phyloP scores from a whole-genome alignment of 306 rosid species.

The Amphicarpaea edgeworthii region DNA sequence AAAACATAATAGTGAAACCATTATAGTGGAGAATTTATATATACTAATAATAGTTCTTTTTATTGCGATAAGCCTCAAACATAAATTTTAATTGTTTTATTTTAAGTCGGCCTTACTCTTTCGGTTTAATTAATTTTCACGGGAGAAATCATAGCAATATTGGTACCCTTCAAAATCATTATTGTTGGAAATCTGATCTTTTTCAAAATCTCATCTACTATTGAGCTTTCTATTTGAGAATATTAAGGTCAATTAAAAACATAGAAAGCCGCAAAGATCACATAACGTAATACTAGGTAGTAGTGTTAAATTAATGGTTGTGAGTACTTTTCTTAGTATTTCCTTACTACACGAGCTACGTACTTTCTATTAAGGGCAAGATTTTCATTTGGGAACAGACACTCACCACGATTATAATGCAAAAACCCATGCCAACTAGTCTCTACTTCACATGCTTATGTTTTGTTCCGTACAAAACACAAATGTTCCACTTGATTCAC shows the following conservation, averaged over 20 bases:
- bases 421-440: not conserved
- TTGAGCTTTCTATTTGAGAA: not conserved
- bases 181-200: not conserved
- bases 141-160: not conserved
- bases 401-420: not conserved
- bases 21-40: no score
- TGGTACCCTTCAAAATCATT: not conserved
- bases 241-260: not conserved
- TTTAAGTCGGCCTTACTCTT: no score
- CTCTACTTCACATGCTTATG: slow-evolving; percentile 15
- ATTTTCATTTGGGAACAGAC: not conserved
- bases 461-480: slow-evolving; percentile 3
- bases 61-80: no score
- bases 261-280: not conserved
- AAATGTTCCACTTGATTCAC: slow-evolving; percentile 10
- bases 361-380: slow-evolving; percentile 20
- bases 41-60: no score
- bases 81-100: no score
- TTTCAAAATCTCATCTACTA: not conserved
- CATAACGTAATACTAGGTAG: not conserved
- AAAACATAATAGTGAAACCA: no score
- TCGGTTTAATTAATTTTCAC: not conserved
- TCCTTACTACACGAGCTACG: slow-evolving; percentile 7
- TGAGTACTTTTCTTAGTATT: not conserved
- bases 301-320: not conserved